Evolutionary conservation across 331 rosid species (phyloP).

Genomic region (Acacia concinna): DNA sequence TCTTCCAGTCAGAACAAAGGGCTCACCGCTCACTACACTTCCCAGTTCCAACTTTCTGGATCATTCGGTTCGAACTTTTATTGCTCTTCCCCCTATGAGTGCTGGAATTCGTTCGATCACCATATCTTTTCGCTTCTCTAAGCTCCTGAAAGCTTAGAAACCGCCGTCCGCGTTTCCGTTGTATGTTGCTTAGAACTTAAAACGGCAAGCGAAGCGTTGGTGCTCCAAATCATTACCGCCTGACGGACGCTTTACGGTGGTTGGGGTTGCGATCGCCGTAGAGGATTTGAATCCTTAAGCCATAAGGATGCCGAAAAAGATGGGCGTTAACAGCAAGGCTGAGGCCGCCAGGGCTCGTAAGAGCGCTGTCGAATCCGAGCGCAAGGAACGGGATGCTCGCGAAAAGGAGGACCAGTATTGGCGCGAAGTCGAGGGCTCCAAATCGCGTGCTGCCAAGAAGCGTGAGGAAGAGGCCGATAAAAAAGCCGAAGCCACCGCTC

Average conservation of each 20-base stretch:
- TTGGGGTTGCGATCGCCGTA: background rate
- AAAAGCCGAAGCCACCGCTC: constrained; percentile 72
- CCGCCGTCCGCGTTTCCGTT: background rate
- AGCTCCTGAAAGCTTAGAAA: background rate
- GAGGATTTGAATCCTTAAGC: background rate
- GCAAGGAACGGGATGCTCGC: constrained; percentile 66
- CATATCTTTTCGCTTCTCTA: no score
- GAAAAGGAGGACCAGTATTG: constrained; percentile 79
- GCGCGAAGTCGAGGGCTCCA: constrained; percentile 86
- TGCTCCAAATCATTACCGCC: background rate
- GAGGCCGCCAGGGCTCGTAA: constrained; percentile 89
- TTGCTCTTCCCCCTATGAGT: no score
- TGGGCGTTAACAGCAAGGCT: constrained; percentile 91
- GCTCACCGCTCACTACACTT: background rate
- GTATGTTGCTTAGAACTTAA: background rate
- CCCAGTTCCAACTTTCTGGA: background rate
- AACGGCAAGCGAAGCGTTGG: background rate
- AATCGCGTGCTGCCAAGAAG: constrained; percentile 90
- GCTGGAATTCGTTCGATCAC: no score
- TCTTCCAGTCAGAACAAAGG: background rate
- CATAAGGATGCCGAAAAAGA: constrained; percentile 77
- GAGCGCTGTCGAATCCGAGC: constrained; percentile 66
- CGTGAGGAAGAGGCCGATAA: constrained; percentile 92
- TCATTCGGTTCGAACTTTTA: background rate
- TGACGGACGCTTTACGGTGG: background rate